These are phyloP conservation scores for Gardenia jasminoides DNA, from an alignment of 257 asterid genomes.

Conservation along the genomic window DNA sequence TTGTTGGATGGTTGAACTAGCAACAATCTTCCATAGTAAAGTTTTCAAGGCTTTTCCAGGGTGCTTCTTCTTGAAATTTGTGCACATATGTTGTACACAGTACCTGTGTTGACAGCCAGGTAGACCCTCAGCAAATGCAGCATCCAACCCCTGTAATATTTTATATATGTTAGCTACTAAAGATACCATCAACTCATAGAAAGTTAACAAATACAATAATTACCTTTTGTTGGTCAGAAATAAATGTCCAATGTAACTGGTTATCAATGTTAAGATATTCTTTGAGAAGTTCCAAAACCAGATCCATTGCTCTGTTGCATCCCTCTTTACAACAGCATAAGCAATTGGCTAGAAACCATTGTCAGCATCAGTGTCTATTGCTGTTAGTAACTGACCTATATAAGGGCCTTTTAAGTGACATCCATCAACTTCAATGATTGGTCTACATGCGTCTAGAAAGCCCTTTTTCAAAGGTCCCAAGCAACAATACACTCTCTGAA, in stretches of 20 bases:
- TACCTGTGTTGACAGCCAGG: too few species aligned
- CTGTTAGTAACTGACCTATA: background rate
- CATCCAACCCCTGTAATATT: background rate
- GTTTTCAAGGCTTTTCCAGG: too few species aligned
- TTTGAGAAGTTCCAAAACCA: background rate
- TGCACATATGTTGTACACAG: too few species aligned
- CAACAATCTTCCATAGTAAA: too few species aligned
- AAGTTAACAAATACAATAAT: too few species aligned
- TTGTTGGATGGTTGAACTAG: too few species aligned
- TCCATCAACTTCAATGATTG: background rate
- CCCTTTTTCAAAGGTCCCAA: background rate
- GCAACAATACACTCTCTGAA: background rate
- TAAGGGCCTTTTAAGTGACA: background rate
- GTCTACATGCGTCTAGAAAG: background rate
- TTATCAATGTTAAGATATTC: background rate
- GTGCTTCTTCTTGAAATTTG: too few species aligned
- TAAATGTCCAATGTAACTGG: background rate
- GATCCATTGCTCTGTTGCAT: background rate
- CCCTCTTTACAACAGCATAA: slow-evolving; percentile 3
- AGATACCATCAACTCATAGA: too few species aligned
- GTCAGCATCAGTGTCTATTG: slow-evolving; percentile 6
- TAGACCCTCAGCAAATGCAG: background rate
- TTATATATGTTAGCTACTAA: background rate
- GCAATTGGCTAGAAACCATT: background rate
- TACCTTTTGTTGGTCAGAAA: background rate